Evolutionary conservation across 805 yeast genomes (phyloP).

Genomic region (Barnettozyma californica): DNA sequence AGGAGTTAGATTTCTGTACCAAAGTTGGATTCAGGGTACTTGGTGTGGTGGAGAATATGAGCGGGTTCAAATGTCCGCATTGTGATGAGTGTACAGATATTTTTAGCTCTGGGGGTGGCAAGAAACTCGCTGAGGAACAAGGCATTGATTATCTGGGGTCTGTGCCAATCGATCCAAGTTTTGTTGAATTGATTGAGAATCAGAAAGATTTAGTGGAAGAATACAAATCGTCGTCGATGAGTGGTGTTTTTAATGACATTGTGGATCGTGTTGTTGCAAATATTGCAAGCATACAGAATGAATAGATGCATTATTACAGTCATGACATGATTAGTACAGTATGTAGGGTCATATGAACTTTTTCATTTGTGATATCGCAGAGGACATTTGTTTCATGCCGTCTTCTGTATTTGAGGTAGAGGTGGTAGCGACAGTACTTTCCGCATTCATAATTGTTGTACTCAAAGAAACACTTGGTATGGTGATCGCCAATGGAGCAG

Average conservation of each 20-base stretch:
- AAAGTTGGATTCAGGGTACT: conserved; percentile 76
- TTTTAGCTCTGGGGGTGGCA: conserved; percentile 92
- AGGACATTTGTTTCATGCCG: background rate
- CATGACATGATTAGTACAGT: background rate
- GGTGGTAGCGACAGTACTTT: background rate
- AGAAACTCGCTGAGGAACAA: conserved; percentile 55
- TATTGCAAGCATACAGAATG: conserved; percentile 25
- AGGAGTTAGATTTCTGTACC: conserved; percentile 86
- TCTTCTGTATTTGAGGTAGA: background rate
- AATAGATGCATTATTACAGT: conserved; percentile 9
- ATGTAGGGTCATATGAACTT: background rate
- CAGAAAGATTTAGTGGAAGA: conserved; percentile 33
- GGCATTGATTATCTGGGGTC: conserved; percentile 71
- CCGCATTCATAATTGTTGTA: background rate
- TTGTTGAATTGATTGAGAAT: conserved; percentile 81
- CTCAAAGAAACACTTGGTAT: background rate
- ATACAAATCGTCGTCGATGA: conserved; percentile 30
- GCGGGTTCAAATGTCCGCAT: conserved; percentile 92
- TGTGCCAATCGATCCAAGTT: conserved; percentile 89
- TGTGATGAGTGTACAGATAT: conserved; percentile 91
- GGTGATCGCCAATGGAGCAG: background rate
- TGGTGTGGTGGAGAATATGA: conserved; percentile 94
- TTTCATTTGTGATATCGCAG: background rate
- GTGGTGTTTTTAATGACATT: conserved; percentile 42
- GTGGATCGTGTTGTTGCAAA: conserved; percentile 28